Evolutionary conservation across 2,329 filamentous ascomycete species (phyloP), one percentile per base, ranked within the genome.

Genomic region (Cercospora janseana): DNA sequence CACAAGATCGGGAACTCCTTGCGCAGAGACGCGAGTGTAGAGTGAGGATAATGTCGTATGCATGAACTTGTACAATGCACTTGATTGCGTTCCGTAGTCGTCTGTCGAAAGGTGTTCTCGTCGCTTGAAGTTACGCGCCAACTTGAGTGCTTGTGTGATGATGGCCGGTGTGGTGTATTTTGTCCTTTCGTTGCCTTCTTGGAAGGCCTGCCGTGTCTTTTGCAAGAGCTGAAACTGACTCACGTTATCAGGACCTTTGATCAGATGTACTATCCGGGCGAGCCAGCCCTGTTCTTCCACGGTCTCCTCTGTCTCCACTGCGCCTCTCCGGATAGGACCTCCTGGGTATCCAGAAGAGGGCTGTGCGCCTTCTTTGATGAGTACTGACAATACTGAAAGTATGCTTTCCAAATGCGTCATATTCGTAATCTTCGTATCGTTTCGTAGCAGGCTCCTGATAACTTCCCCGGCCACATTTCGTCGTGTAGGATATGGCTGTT

Each of bases 251-350:
- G 88, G 78, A 35, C 83, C 87, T 50, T 88, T 79, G 45, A 98
- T 81, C 49, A 96, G 76, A 71, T 98, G 93, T 13, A 96, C 83
- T 65, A 98, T 85, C 61, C 93, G 81, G 27, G 93, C 93, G 46
- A 98, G 78, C 90, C 90, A 96, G 44, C 93, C 93, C 75, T 98
- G 93, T 72, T 98, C 93, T 70, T 98, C 92, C 64, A 97, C 83
- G 0, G 92, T 97, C 73, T 98, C 94, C 55, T 98, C 93, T 0
- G 93, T 97, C 74, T 98, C 94, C 38, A 80, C 75, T 15, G 82
- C 81, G 55, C 89, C 83, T 56, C 88, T 79, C 64, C 92, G 87
- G 10, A 77, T 72, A 4, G 86, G 82, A 29, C 86, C 82, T 3
- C 88, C 88, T 0, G 91, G 85, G 62, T 96, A 96, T 23, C 88